phyloP scores from a whole-genome alignment of 176 grass and related monocot genomes.

The Carex cristatella region DNA sequence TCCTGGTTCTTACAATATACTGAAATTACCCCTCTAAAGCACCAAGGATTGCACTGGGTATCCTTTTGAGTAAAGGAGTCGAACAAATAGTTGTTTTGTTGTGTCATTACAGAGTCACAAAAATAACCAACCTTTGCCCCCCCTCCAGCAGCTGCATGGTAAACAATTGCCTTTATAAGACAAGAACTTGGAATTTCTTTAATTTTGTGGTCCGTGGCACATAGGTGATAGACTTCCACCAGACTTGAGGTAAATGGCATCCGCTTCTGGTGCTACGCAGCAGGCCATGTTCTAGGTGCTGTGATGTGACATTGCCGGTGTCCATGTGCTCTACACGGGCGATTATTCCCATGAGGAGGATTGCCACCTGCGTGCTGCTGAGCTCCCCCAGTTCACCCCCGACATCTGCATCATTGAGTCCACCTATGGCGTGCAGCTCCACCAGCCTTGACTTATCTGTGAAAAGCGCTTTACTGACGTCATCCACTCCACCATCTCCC shows the following conservation, averaged over 20 bases:
- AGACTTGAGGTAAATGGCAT: conserved; percentile 97
- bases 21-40: not conserved
- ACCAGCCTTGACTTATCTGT: conserved; percentile 56
- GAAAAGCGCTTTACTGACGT: conserved; percentile 93
- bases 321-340: conserved; percentile 79
- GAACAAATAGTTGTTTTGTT: not conserved
- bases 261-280: conserved; percentile 97
- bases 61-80: not conserved
- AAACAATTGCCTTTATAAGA: not conserved
- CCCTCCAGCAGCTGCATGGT: not conserved
- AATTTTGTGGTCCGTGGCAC: not conserved
- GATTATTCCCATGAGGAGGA: conserved; percentile 97
- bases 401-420: conserved; percentile 94
- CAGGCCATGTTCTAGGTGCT: conserved; percentile 87
- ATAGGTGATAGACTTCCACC: conserved; percentile 97
- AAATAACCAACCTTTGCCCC: not conserved
- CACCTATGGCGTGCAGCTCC: conserved; percentile 84
- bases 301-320: conserved; percentile 98
- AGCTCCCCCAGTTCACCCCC: conserved; percentile 72
- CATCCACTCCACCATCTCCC: conserved; percentile 66
- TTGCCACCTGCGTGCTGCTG: conserved; percentile 76
- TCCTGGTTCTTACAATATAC: not conserved
- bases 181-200: not conserved
- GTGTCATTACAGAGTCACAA: not conserved
- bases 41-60: not conserved